These are phyloP conservation scores for Coemansia sp. DNA, from an alignment of 192 early-diverging fungal species.

Conservation along the genomic window DNA sequence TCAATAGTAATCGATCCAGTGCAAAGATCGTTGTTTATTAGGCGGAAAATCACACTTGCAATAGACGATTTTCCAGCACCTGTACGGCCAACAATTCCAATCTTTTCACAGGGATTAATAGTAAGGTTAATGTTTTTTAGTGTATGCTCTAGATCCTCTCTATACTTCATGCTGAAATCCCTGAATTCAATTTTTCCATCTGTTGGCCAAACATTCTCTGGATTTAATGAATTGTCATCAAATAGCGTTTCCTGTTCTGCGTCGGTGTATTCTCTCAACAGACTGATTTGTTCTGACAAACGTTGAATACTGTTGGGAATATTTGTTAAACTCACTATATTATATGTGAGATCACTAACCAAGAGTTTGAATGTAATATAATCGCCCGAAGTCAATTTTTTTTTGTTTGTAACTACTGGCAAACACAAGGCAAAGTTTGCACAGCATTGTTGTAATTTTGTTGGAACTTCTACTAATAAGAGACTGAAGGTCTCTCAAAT, in stretches of 20 bases:
- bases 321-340: conserved; percentile 12
- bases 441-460: conserved; percentile 15
- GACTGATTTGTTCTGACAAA: conserved; percentile 21
- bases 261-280: conserved; percentile 28
- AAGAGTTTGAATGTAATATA: conserved; percentile 11
- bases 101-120: conserved; percentile 53
- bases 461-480: conserved; percentile 28
- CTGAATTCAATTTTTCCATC: conserved; percentile 61
- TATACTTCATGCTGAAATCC: conserved; percentile 61
- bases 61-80: conserved; percentile 82
- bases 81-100: conserved; percentile 59
- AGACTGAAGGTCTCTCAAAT: conserved; percentile 52
- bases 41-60: conserved; percentile 68
- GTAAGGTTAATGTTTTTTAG: conserved; percentile 36
- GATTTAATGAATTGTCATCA: conserved; percentile 48
- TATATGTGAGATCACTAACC: neutral
- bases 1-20: conserved; percentile 70
- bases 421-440: conserved; percentile 14
- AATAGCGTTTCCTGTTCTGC: conserved; percentile 41
- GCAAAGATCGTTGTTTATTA: conserved; percentile 50
- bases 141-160: conserved; percentile 38
- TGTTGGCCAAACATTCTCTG: conserved; percentile 67
- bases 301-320: conserved; percentile 13
- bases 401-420: conserved; percentile 37
- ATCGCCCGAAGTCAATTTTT: conserved; percentile 20